Evolutionary conservation across 2,329 filamentous ascomycete genomes (phyloP).

Genomic region (Stemphylium lycopersici): DNA sequence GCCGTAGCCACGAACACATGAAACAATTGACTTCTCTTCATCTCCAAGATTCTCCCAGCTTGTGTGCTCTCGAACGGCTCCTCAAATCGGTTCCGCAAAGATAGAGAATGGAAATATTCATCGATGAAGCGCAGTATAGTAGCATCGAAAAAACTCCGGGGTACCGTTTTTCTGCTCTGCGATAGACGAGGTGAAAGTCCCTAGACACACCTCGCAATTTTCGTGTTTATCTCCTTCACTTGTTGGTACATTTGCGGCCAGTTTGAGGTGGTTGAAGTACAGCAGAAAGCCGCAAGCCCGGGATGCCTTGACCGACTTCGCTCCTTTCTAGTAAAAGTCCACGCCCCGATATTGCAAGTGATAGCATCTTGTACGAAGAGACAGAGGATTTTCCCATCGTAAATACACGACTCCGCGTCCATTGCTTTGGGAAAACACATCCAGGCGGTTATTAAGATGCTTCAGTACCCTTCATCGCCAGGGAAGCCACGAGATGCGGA

Average conservation of each 20-base stretch:
- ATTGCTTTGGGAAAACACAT: too few relatives aligned
- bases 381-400: conserved; percentile 35
- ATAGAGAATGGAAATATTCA: background rate
- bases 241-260: conserved; percentile 24
- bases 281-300: conserved; percentile 29
- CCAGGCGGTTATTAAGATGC: too few relatives aligned
- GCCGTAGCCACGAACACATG: conserved; percentile 41
- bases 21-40: conserved; percentile 36
- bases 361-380: conserved; percentile 35
- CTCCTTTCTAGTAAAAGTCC: conserved; percentile 47
- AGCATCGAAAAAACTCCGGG: conserved; percentile 37
- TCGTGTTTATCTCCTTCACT: background rate
- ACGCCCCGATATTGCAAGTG: conserved; percentile 34
- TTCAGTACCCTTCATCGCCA: too few relatives aligned
- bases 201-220: conserved; percentile 32
- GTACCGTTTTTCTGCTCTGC: conserved; percentile 34
- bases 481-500: too few relatives aligned
- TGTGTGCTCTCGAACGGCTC: background rate
- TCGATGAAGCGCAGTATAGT: conserved; percentile 25
- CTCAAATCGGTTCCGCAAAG: background rate
- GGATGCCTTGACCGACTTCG: conserved; percentile 32
- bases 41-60: background rate
- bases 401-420: conserved; percentile 17
- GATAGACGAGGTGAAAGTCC: conserved; percentile 36
- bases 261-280: conserved; percentile 41